Conservation (phyloP, 2,329 filamentous ascomycete genomes). For the Lecanoromycetidae sp. region DNA sequence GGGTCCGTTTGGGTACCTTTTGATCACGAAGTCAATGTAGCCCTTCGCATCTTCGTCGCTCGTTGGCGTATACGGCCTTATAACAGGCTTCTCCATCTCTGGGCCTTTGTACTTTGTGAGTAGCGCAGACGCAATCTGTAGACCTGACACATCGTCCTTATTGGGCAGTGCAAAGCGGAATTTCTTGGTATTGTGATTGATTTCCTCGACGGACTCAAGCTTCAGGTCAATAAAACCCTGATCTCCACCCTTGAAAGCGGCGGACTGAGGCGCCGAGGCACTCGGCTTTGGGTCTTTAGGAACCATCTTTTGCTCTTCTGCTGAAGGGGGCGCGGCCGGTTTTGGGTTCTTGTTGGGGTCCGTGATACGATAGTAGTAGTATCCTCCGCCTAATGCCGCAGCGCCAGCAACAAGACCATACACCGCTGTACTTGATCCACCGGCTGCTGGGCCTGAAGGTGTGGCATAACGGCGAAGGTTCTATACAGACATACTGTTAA, state of each 20-base stretch:
- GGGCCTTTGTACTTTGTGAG: constrained; percentile 83
- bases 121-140: constrained; percentile 68
- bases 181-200: constrained; percentile 94
- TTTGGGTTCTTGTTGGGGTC: constrained; percentile 25
- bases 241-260: constrained; percentile 64
- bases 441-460: constrained; percentile 30
- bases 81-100: constrained; percentile 70
- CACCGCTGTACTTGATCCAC: constrained; percentile 48
- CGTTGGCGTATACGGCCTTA: constrained; percentile 86
- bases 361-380: constrained; percentile 8
- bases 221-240: constrained; percentile 79
- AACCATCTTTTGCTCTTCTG: constrained; percentile 3
- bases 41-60: constrained; percentile 71
- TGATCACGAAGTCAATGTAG: constrained; percentile 78
- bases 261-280: constrained; percentile 1
- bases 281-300: not conserved
- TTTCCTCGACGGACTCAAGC: constrained; percentile 61
- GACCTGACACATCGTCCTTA: constrained; percentile 68
- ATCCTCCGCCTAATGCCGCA: constrained; percentile 23
- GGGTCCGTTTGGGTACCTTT: constrained; percentile 77
- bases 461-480: constrained; percentile 64
- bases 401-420: constrained; percentile 49
- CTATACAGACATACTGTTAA: constrained; percentile 29
- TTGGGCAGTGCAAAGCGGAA: constrained; percentile 81
- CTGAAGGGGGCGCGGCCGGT: constrained; percentile 19